Evolutionary conservation across 129 eudicot species (phyloP).

Genomic region (Escallonia herrerae): DNA sequence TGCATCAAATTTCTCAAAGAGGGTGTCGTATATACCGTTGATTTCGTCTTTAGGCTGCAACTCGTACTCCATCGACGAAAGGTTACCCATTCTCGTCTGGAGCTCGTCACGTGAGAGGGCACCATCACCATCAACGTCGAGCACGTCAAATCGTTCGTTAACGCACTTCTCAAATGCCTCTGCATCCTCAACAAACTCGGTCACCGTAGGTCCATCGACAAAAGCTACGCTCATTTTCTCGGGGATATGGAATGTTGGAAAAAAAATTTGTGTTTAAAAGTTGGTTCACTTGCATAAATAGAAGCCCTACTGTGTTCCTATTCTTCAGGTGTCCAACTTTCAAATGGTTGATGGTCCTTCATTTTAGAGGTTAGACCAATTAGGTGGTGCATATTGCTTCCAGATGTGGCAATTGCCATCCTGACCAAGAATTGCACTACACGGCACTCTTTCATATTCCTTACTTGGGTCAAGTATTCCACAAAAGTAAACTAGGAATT

Average conservation of each 20-base stretch:
- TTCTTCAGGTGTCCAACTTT: too few relatives aligned
- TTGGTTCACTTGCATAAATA: background rate
- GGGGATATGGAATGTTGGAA: background rate
- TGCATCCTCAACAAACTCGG: constrained; percentile 33
- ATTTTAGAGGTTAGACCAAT: background rate
- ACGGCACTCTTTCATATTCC: too few relatives aligned
- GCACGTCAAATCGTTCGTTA: constrained; percentile 28
- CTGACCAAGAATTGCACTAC: too few relatives aligned
- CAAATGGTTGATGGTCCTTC: background rate
- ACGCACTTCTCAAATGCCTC: constrained; percentile 38
- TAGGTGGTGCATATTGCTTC: background rate
- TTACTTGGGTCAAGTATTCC: too few relatives aligned
- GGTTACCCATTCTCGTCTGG: constrained; percentile 23
- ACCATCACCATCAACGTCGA: constrained; percentile 40
- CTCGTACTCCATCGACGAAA: constrained; percentile 24
- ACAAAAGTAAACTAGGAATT: too few relatives aligned
- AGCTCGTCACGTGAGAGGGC: constrained; percentile 45
- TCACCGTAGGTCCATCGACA: constrained; percentile 41
- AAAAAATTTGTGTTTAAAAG: background rate
- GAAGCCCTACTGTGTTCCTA: too few relatives aligned
- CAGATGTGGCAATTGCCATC: background rate
- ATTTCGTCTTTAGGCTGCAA: constrained; percentile 47
- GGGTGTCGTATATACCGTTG: constrained; percentile 17
- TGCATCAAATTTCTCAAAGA: constrained; percentile 44
- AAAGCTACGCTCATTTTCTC: constrained; percentile 45